These are phyloP conservation scores for Cinnamomum micranthum DNA, from an alignment of 164 flowering plant genomes.

Conservation along the genomic window DNA sequence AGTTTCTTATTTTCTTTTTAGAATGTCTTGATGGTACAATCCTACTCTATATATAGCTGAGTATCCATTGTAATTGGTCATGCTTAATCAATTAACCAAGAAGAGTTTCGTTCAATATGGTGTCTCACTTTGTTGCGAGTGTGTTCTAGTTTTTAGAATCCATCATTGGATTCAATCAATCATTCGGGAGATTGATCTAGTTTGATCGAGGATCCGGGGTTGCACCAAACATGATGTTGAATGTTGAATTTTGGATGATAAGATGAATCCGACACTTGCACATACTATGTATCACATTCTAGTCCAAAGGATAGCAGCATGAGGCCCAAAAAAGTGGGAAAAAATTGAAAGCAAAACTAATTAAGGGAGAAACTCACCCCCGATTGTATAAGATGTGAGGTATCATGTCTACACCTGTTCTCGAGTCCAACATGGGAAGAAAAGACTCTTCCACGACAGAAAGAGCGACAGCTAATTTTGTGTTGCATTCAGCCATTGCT, in stretches of 20 bases:
- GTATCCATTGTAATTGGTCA: no score
- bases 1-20: no score
- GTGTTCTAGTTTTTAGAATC: no score
- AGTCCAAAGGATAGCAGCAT: not conserved
- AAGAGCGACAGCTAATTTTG: conserved; percentile 87
- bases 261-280: not conserved
- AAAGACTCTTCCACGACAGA: conserved; percentile 97
- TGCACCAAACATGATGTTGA: not conserved
- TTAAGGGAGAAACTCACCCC: conserved; percentile 51
- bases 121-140: no score
- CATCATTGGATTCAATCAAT: no score
- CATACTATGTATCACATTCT: not conserved
- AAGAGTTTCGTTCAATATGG: no score
- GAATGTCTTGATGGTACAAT: no score
- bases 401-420: conserved; percentile 93
- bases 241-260: not conserved
- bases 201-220: no score
- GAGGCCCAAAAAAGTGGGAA: no score
- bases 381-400: conserved; percentile 85
- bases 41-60: no score
- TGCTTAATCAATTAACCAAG: no score
- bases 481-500: conserved; percentile 88
- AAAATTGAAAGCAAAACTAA: not conserved
- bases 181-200: no score
- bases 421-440: conserved; percentile 85